A percentile compares a stretch with the other conserved stretches of the same genome.
phyloP scores from a whole-genome alignment of 331 rosid genomes.

The Quercus tomentella region DNA sequence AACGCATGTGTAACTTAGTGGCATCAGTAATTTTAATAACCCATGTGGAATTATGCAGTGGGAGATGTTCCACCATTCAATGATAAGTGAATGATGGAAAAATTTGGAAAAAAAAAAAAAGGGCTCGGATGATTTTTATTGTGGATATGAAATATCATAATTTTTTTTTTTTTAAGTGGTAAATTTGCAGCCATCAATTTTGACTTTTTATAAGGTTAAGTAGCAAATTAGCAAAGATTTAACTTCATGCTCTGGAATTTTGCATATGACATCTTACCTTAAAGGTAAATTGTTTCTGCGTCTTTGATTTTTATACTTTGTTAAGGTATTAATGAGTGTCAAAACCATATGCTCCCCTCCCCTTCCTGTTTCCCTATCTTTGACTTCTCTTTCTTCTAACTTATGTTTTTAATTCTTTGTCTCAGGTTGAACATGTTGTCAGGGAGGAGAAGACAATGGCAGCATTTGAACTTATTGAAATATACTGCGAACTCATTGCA shows the following conservation, averaged over 20 bases:
- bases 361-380: background rate
- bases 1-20: too few relatives aligned
- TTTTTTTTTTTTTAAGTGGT: background rate
- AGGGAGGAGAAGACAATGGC: constrained; percentile 89
- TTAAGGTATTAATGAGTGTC: background rate
- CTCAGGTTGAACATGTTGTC: constrained; percentile 91
- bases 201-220: background rate
- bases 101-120: background rate
- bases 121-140: background rate
- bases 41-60: background rate
- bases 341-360: background rate
- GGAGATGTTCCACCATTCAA: background rate
- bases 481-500: constrained; percentile 83
- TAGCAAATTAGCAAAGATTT: background rate
- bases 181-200: background rate
- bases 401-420: constrained; percentile 1
- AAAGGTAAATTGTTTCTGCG: background rate
- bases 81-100: background rate
- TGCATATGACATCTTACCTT: background rate
- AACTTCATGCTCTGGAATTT: background rate
- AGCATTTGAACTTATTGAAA: constrained; percentile 79
- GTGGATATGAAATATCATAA: background rate
- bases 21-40: background rate
- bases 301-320: background rate
- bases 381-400: background rate